Conservation (phyloP, 352 stramenopile species). For the Phytophthora pseudosyringae region DNA sequence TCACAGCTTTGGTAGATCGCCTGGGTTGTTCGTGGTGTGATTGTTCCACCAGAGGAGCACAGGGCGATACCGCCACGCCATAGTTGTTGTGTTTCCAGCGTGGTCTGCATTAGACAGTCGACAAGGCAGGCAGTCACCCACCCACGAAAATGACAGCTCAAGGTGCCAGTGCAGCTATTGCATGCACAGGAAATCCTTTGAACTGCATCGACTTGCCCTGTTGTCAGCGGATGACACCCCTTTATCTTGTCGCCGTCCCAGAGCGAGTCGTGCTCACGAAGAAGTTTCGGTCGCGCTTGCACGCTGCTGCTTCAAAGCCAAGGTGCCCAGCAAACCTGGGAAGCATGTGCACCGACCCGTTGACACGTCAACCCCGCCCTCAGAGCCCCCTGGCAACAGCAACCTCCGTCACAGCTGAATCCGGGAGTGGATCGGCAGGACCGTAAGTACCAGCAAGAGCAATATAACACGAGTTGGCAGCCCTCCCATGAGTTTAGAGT, state of each 20-base stretch:
- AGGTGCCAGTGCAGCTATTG: slow-evolving; percentile 55
- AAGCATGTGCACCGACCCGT: slow-evolving; percentile 87
- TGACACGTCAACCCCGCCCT: slow-evolving; percentile 43
- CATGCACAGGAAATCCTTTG: slow-evolving; percentile 69
- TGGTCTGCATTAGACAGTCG: slow-evolving; percentile 40
- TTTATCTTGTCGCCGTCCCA: slow-evolving; percentile 85
- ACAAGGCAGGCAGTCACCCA: slow-evolving; percentile 52
- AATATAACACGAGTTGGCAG: slow-evolving; percentile 3
- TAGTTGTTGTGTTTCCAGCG: slow-evolving; percentile 64
- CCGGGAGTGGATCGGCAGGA: slow-evolving; percentile 3
- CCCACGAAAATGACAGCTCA: slow-evolving; percentile 72
- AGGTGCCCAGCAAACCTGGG: slow-evolving; percentile 69
- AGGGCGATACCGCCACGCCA: slow-evolving; percentile 48
- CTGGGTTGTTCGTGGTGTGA: slow-evolving; percentile 75
- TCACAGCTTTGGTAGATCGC: slow-evolving; percentile 56
- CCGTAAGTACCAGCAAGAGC: slow-evolving; percentile 11
- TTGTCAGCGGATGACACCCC: slow-evolving; percentile 72
- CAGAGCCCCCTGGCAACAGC: slow-evolving; percentile 81
- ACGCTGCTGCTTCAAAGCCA: slow-evolving; percentile 53
- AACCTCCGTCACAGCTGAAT: slow-evolving; percentile 77
- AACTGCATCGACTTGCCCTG: slow-evolving; percentile 38
- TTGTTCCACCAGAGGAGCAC: slow-evolving; percentile 44
- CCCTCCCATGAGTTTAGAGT: slow-evolving; percentile 9
- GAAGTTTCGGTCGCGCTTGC: slow-evolving; percentile 75
- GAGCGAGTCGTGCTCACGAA: slow-evolving; percentile 52